phyloP scores from a whole-genome alignment of 2,329 filamentous ascomycete species.

The Sordariomycetes sp. region DNA sequence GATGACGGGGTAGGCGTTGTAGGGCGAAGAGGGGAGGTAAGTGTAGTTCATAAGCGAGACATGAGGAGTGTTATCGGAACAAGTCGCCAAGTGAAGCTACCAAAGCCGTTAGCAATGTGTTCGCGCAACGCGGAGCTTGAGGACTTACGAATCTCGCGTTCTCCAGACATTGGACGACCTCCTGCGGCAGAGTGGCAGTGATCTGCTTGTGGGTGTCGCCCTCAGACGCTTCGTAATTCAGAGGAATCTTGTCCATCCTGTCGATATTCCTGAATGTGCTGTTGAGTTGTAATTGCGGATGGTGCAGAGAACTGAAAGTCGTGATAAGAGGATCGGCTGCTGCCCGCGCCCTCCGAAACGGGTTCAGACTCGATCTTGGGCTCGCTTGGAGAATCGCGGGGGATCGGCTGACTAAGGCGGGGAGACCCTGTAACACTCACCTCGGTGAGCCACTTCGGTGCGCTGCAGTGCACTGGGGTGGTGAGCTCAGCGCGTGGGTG shows the following conservation, averaged over 20 bases:
- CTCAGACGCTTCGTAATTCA: slow-evolving; percentile 68
- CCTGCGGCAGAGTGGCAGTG: slow-evolving; percentile 63
- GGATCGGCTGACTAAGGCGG: slow-evolving; percentile 4
- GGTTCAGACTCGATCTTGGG: not conserved
- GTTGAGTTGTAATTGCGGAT: not conserved
- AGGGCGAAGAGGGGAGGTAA: slow-evolving; percentile 74
- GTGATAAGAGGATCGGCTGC: not conserved
- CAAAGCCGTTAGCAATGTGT: not conserved
- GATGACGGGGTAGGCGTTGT: slow-evolving; percentile 66
- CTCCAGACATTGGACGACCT: slow-evolving; percentile 84
- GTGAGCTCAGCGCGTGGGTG: too few species aligned
- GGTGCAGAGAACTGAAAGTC: not conserved
- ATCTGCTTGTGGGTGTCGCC: slow-evolving; percentile 63
- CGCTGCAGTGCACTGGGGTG: too few species aligned
- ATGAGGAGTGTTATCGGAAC: slow-evolving; percentile 72
- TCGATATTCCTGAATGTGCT: not conserved
- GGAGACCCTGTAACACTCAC: not conserved
- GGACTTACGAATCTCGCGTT: slow-evolving; percentile 82
- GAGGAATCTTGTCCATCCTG: slow-evolving; percentile 48
- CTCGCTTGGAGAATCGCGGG: not conserved
- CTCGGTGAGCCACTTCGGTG: not conserved
- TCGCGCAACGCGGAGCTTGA: slow-evolving; percentile 6
- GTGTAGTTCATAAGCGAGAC: slow-evolving; percentile 99
- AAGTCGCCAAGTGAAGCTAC: slow-evolving; percentile 92
- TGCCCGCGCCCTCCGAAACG: not conserved